These are phyloP conservation scores for Babesia caballi DNA, from an alignment of 169 alveolate species.

Conservation along the genomic window DNA sequence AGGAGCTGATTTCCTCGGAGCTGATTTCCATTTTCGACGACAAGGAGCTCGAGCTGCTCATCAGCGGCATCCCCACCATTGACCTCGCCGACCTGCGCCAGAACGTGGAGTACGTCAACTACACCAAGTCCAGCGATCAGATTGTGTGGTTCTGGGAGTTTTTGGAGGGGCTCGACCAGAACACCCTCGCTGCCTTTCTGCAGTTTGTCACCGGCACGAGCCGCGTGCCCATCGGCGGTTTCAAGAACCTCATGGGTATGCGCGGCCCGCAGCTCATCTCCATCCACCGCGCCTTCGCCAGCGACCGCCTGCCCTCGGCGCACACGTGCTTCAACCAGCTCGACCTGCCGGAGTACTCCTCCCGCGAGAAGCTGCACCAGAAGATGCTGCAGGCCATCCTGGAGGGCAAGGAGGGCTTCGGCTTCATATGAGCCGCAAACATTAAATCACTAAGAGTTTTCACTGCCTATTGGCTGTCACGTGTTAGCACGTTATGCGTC, in stretches of 20 bases:
- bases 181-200: conserved; percentile 90
- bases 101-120: conserved; percentile 93
- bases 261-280: conserved; percentile 97
- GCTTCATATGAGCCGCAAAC: conserved; percentile 80
- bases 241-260: conserved; percentile 96
- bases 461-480: neutral
- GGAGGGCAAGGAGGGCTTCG: conserved; percentile 96
- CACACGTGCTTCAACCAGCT: conserved; percentile 98
- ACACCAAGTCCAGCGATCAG: conserved; percentile 83
- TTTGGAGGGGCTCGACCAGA: conserved; percentile 87
- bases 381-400: conserved; percentile 88
- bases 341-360: conserved; percentile 96
- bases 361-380: conserved; percentile 88
- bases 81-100: conserved; percentile 93
- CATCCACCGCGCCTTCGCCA: conserved; percentile 89
- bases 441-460: conserved; percentile 4
- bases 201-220: conserved; percentile 82
- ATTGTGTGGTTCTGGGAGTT: conserved; percentile 94
- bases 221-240: conserved; percentile 98
- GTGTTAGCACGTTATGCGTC: neutral
- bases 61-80: conserved; percentile 98
- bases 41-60: conserved; percentile 91
- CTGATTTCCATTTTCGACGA: conserved; percentile 94
- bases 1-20: conserved; percentile 94
- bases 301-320: conserved; percentile 95